Evolutionary conservation across 441 rosid genomes (phyloP).

Genomic region (Bocquillonia castaneifolia): DNA sequence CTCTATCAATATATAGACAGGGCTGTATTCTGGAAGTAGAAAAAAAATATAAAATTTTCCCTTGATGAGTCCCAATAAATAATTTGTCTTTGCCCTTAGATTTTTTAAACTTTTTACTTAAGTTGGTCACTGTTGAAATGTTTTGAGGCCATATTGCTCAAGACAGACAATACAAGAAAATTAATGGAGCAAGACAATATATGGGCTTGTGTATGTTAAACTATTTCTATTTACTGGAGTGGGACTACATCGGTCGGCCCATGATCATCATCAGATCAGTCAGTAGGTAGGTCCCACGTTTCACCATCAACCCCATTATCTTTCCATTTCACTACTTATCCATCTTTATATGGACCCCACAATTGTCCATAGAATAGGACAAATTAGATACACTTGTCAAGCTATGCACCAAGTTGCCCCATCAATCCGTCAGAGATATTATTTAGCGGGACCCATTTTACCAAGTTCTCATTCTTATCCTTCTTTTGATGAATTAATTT

Average conservation of each 20-base stretch:
- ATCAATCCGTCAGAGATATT: slow-evolving; percentile 25
- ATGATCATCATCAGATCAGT: neutral
- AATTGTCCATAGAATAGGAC: slow-evolving; percentile 24
- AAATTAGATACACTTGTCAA: slow-evolving; percentile 27
- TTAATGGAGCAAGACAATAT: no score
- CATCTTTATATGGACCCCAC: slow-evolving; percentile 18
- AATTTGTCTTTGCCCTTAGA: no score
- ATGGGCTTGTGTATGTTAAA: no score
- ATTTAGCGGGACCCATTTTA: slow-evolving; percentile 35
- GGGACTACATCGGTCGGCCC: neutral
- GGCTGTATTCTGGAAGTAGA: no score
- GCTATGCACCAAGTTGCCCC: slow-evolving; percentile 15
- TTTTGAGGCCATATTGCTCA: no score
- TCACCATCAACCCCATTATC: slow-evolving; percentile 4
- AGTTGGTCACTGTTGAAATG: no score
- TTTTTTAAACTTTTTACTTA: no score
- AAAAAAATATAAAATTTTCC: no score
- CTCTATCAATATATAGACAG: no score
- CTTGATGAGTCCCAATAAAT: no score
- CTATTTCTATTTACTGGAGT: no score
- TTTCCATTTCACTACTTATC: neutral
- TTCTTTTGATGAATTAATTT: neutral
- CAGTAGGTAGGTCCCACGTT: slow-evolving; percentile 14
- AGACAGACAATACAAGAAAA: no score
- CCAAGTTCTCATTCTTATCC: slow-evolving; percentile 46